These are phyloP conservation scores for Ceratocystis variospora DNA, from an alignment of 2,329 filamentous ascomycete genomes.

Conservation along the genomic window DNA sequence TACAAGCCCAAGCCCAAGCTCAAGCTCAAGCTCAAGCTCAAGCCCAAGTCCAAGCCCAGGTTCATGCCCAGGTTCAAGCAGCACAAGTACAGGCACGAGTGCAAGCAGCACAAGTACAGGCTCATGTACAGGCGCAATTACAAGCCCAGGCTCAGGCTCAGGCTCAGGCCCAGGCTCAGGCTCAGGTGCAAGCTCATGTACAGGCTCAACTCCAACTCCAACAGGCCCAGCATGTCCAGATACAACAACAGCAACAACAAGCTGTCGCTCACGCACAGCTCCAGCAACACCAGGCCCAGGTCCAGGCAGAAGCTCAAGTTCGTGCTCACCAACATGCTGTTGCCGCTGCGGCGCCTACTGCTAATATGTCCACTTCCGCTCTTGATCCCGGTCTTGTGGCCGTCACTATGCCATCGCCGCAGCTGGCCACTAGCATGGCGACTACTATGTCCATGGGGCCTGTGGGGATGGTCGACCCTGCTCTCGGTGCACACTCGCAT, in stretches of 20 bases:
- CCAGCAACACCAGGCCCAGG: conserved; percentile 9
- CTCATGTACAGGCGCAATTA: conserved; percentile 11
- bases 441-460: conserved; percentile 14
- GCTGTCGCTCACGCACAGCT: neutral
- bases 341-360: conserved; percentile 13
- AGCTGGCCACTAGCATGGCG: conserved; percentile 15
- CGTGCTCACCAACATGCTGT: conserved; percentile 10
- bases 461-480: conserved; percentile 14
- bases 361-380: conserved; percentile 15
- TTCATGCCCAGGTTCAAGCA: conserved; percentile 6
- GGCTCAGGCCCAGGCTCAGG: conserved; percentile 3
- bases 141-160: conserved; percentile 1
- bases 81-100: conserved; percentile 14
- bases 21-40: neutral
- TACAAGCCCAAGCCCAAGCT: conserved; percentile 13
- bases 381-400: conserved; percentile 17
- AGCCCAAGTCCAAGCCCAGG: neutral
- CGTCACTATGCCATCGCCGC: conserved; percentile 15
- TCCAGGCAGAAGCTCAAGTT: conserved; percentile 6
- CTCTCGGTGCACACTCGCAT: conserved; percentile 13
- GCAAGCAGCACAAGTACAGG: conserved; percentile 13
- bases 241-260: conserved; percentile 13
- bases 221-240: conserved; percentile 11
- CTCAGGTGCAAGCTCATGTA: conserved; percentile 5
- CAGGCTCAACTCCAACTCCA: conserved; percentile 10